Evolutionary conservation across 495 filamentous ascomycete species (phyloP).

Genomic region (Cladorrhinum samala): DNA sequence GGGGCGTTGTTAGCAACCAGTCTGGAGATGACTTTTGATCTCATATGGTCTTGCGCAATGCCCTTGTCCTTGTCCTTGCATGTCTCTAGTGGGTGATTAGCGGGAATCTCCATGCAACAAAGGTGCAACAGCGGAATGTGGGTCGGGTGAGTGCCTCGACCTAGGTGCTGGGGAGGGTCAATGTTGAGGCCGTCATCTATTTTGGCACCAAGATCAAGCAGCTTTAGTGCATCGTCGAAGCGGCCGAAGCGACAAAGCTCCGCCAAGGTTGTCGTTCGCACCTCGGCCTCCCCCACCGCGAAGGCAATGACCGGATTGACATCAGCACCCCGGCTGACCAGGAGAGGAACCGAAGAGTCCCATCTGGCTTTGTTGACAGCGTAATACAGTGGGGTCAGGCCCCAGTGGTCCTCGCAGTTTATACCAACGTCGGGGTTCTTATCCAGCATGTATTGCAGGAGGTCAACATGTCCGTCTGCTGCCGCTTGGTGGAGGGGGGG

Average conservation of each 20-base stretch:
- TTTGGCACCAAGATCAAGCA: constrained; percentile 13
- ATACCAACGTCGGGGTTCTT: background rate
- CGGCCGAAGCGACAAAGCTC: constrained; percentile 11
- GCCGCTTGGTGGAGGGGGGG: constrained; percentile 10
- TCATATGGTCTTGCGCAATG: background rate
- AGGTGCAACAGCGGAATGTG: background rate
- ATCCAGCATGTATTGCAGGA: constrained; percentile 1
- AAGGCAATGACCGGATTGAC: constrained; percentile 1
- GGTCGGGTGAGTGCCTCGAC: background rate
- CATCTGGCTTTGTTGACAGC: constrained; percentile 5
- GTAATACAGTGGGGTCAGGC: constrained; percentile 8
- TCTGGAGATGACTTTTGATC: background rate
- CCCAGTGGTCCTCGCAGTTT: constrained; percentile 4
- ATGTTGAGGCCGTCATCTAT: background rate
- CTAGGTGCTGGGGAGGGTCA: background rate
- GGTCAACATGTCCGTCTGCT: background rate
- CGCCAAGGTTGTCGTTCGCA: constrained; percentile 7
- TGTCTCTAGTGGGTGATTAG: background rate
- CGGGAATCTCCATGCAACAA: constrained; percentile 3
- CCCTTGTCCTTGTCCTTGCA: background rate
- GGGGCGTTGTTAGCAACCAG: background rate
- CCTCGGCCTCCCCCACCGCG: background rate
- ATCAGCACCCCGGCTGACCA: constrained; percentile 3
- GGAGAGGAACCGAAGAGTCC: constrained; percentile 2
- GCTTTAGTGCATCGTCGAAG: constrained; percentile 4